Base-by-base conservation (phyloP, 2,329 filamentous ascomycete species). In the Orbilia javanica region DNA sequence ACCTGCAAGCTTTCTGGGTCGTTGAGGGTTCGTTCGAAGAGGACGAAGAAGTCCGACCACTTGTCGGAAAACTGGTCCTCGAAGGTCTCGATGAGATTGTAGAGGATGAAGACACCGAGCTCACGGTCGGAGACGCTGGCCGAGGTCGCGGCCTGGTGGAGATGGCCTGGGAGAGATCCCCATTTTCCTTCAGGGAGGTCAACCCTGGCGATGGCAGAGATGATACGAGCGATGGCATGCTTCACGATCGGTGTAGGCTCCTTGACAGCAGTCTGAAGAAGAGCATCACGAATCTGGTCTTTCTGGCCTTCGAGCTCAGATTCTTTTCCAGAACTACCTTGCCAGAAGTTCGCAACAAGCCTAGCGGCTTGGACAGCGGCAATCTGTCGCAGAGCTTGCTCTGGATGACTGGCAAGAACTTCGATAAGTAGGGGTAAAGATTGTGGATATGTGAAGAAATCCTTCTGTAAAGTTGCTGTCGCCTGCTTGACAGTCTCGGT, bases 1-100 rank as follows among this genome's bases (percentile, higher is more conserved):
- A 99, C 96, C 84, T 97, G 93, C 79, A 92, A 89, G 84, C 94
- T 97, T 85, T 96, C 91, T 0, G 93, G 90, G 83, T 98, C 96
- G 82, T 92, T 90, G 82, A 99, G 96, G 57, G 94, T 96, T 84
- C 91, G 91, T 84, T 88, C 87, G 86, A 98, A 97, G 27, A 98
- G 88, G 82, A 89, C 88, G 82, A 98, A 93, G 77, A 98, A 89
- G 83, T 93, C 90, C 75, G 88, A 85, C 82, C 93, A 89, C 85
- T 96, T 92, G 82, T 94, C 92, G 82, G 90, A 89, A 85, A 97
- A 97, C 81, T 91, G 89, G 81, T 94, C 91, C 20, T 93, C 93
- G 81, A 96, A 91, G 69, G 92, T 91, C 86, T 99, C 96, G 10
- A 98, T 88, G 55, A 97, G 90, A 79, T 93, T 95, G 86, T 91